phyloP scores from a whole-genome alignment of 306 rosid species.

The Rubus idaeus region DNA sequence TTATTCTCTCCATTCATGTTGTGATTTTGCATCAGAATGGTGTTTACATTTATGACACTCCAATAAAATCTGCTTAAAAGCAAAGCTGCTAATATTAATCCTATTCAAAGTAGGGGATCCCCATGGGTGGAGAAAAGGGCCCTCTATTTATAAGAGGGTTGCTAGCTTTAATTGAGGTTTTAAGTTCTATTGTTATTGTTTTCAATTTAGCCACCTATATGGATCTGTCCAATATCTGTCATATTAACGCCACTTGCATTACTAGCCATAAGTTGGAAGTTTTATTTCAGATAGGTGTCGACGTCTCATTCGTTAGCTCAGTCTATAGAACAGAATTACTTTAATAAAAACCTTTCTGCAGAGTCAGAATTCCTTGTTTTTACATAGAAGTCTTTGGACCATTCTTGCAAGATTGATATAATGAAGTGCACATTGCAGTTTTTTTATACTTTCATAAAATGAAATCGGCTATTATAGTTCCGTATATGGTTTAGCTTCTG shows the following conservation, averaged over 20 bases:
- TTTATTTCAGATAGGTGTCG: neutral
- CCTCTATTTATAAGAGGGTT: neutral
- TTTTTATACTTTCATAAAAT: neutral
- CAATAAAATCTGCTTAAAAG: too few species aligned
- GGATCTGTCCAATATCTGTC: neutral
- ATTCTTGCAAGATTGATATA: neutral
- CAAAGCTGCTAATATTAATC: too few species aligned
- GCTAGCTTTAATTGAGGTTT: neutral
- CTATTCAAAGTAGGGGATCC: neutral
- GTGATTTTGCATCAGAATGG: neutral
- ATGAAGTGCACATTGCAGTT: neutral
- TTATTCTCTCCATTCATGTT: neutral
- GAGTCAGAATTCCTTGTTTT: neutral
- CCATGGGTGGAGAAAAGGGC: neutral
- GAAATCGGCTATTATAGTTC: neutral
- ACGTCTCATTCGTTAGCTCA: neutral
- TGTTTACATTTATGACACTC: too few species aligned
- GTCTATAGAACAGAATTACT: neutral
- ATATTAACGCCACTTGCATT: neutral
- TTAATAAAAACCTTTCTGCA: neutral
- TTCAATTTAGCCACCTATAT: neutral
- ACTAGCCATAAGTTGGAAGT: neutral
- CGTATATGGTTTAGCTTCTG: neutral
- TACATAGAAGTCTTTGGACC: neutral
- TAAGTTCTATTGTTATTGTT: neutral